These are phyloP conservation scores for Stagonosporopsis cucurbitacearum DNA, from an alignment of 2,329 filamentous ascomycete genomes.

Conservation along the genomic window DNA sequence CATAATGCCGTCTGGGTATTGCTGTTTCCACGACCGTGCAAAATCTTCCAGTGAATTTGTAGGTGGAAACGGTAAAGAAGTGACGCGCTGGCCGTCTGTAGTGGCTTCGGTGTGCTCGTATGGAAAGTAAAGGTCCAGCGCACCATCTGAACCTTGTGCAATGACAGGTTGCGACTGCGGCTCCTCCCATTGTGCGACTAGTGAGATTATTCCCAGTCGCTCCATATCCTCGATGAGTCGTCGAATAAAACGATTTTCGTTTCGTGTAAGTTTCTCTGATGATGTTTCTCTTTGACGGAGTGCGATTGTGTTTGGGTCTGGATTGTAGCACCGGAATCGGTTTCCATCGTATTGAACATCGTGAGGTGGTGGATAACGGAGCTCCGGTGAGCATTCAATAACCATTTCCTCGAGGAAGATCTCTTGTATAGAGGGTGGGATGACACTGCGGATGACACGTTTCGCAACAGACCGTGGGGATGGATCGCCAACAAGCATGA, in stretches of 20 bases:
- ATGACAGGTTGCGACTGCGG: conserved; percentile 35
- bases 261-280: conserved; percentile 14
- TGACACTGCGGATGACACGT: conserved; percentile 32
- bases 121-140: conserved; percentile 36
- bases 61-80: conserved; percentile 25
- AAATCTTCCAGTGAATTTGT: conserved; percentile 29
- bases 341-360: conserved; percentile 39
- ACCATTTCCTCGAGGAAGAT: conserved; percentile 30
- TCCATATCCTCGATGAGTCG: conserved; percentile 38
- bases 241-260: conserved; percentile 36
- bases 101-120: conserved; percentile 25
- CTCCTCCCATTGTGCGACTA: conserved; percentile 24
- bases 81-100: conserved; percentile 17
- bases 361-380: conserved; percentile 27
- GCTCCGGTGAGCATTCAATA: conserved; percentile 23
- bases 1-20: conserved; percentile 31
- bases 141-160: conserved; percentile 31
- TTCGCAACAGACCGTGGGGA: conserved; percentile 31
- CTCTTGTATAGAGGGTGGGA: conserved; percentile 32
- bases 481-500: conserved; percentile 35
- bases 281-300: conserved; percentile 15
- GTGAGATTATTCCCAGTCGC: conserved; percentile 30
- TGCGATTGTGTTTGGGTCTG: conserved; percentile 20
- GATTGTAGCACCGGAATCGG: conserved; percentile 27
- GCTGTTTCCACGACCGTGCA: conserved; percentile 23